Evolutionary conservation across 306 rosid species (phyloP).

Genomic region (Rubus parviflorus): DNA sequence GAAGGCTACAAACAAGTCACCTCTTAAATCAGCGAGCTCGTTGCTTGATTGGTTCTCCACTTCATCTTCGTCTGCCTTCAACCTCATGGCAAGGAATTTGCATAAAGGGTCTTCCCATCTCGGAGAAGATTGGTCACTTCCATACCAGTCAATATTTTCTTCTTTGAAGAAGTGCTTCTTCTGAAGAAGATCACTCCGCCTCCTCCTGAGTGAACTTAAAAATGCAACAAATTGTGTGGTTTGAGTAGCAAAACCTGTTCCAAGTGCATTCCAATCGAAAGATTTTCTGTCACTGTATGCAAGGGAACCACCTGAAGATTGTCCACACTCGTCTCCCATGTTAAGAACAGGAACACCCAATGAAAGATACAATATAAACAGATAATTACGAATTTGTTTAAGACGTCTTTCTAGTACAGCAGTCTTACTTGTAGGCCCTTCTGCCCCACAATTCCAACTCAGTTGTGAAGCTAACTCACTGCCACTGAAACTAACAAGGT

Average conservation of each 20-base stretch:
- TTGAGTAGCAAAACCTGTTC: conserved; percentile 70
- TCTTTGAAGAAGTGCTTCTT: conserved; percentile 58
- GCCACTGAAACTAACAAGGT: conserved; percentile 80
- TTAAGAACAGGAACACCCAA: conserved; percentile 88
- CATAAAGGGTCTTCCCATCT: conserved; percentile 71
- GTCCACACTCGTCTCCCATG: conserved; percentile 97
- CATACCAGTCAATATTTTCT: conserved; percentile 77
- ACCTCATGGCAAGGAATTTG: conserved; percentile 77
- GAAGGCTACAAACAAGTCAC: conserved; percentile 65
- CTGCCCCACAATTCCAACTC: conserved; percentile 96
- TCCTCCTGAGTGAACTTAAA: conserved; percentile 60
- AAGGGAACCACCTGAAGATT: conserved; percentile 64
- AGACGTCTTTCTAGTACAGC: conserved; percentile 71
- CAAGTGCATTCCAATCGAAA: conserved; percentile 62
- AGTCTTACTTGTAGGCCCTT: conserved; percentile 68
- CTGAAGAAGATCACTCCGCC: conserved; percentile 67
- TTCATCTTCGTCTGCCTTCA: conserved; percentile 50
- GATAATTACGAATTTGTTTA: conserved; percentile 79
- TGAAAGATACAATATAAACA: conserved; percentile 67
- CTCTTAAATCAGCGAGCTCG: conserved; percentile 31
- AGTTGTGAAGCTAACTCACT: conserved; percentile 46
- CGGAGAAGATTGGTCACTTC: conserved; percentile 58
- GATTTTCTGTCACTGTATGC: conserved; percentile 48
- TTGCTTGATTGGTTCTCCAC: conserved; percentile 23
- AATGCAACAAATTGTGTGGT: conserved; percentile 59